Evolutionary conservation across 176 grass and related monocot genomes (phyloP).

Genomic region (Avena sativa): DNA sequence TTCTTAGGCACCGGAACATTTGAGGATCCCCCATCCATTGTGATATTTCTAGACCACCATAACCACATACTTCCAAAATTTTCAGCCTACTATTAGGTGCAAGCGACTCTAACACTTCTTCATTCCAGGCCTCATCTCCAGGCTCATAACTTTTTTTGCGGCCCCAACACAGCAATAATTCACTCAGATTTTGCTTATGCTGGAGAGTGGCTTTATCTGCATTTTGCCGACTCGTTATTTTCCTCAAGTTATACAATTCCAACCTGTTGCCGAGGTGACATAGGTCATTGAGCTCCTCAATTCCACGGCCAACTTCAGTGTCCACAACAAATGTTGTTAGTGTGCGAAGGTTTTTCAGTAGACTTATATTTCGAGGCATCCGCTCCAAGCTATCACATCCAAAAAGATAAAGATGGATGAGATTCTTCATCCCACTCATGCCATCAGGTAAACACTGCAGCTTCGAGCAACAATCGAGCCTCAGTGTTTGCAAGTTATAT

Average conservation of each 20-base stretch:
- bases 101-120: background rate
- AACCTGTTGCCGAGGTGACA: background rate
- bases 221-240: background rate
- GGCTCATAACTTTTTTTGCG: background rate
- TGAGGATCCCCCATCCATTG: conserved; percentile 18
- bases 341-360: background rate
- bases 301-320: background rate
- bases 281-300: conserved; percentile 41
- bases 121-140: background rate
- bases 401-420: background rate
- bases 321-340: conserved; percentile 36
- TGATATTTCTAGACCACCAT: background rate
- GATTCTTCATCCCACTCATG: background rate
- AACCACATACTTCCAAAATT: conserved; percentile 1
- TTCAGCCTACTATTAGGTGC: background rate
- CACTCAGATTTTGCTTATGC: background rate
- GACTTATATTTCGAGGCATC: conserved; percentile 29
- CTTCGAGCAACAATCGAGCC: fast-evolving
- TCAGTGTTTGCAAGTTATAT: conserved; percentile 1
- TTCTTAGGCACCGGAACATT: background rate
- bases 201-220: conserved; percentile 19
- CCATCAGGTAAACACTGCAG: background rate
- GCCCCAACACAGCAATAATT: background rate
- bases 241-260: conserved; percentile 12
- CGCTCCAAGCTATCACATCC: background rate